A percentile compares a stretch with the other conserved stretches of the same genome.
These are phyloP conservation scores for Wickerhamiella alocasiicola DNA, from an alignment of 805 yeast genomes.

Conservation along the genomic window DNA sequence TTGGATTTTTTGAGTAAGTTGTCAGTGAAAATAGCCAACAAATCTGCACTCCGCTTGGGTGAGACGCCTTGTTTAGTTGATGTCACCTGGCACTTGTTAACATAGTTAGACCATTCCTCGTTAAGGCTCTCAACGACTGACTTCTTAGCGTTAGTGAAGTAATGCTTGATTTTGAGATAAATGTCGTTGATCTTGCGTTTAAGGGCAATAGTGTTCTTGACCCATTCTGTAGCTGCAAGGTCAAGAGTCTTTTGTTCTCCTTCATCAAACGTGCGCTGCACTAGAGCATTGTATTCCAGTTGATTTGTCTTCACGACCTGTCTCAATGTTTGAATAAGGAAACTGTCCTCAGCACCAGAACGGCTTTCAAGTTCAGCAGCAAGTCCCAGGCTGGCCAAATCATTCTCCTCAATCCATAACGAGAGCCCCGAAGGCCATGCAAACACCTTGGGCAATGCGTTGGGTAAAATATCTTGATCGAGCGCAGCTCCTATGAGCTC, in stretches of 20 bases:
- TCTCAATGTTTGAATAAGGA: constrained; percentile 10
- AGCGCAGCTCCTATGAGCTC: constrained; percentile 10
- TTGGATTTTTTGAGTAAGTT: constrained; percentile 59
- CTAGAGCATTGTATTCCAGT: constrained; percentile 2
- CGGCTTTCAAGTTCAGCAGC: constrained; percentile 16
- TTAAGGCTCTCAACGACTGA: not conserved
- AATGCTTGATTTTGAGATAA: not conserved
- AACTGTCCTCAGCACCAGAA: constrained; percentile 7
- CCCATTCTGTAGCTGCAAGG: constrained; percentile 13
- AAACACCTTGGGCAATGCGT: constrained; percentile 12
- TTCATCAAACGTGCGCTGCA: not conserved
- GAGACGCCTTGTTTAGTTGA: not conserved
- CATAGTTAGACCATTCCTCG: constrained; percentile 2
- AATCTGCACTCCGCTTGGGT: constrained; percentile 13
- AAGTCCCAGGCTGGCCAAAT: constrained; percentile 11
- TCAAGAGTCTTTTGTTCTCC: constrained; percentile 1
- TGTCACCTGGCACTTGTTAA: constrained; percentile 4
- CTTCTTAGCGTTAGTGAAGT: not conserved
- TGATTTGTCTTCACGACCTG: constrained; percentile 6
- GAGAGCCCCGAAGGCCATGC: constrained; percentile 13
- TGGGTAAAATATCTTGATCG: constrained; percentile 11
- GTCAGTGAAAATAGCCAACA: constrained; percentile 47
- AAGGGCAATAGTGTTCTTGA: constrained; percentile 7
- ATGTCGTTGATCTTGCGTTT: constrained; percentile 10
- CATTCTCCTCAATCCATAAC: constrained; percentile 14